These are phyloP conservation scores for Chiua virens DNA, from an alignment of 768 basidiomycete genomes.

Conservation along the genomic window DNA sequence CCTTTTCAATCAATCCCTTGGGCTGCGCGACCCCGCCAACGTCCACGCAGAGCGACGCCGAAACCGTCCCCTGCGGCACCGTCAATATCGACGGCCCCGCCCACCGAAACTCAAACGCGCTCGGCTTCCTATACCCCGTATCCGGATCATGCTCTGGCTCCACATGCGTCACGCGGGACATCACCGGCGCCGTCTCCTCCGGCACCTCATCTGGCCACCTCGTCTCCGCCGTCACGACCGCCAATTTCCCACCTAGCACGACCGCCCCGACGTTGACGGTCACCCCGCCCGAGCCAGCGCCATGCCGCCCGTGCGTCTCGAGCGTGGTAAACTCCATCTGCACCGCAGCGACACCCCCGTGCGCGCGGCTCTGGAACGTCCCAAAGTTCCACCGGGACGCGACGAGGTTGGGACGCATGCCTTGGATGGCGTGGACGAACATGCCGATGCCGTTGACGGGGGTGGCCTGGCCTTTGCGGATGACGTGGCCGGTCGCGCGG, in stretches of 20 bases:
- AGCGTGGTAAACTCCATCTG: constrained; percentile 96
- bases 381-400: constrained; percentile 96
- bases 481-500: constrained; percentile 62
- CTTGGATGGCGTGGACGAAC: constrained; percentile 96
- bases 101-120: constrained; percentile 74
- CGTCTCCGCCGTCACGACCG: constrained; percentile 75
- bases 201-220: constrained; percentile 65
- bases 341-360: constrained; percentile 78
- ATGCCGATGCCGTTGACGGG: constrained; percentile 67
- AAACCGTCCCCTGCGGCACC: constrained; percentile 51
- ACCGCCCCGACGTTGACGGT: constrained; percentile 82
- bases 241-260: constrained; percentile 78
- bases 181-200: constrained; percentile 46
- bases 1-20: constrained; percentile 84
- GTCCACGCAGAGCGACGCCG: constrained; percentile 56
- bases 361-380: constrained; percentile 77
- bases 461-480: constrained; percentile 61
- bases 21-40: constrained; percentile 58
- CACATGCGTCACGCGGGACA: constrained; percentile 68
- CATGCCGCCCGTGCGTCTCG: constrained; percentile 74
- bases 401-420: constrained; percentile 94
- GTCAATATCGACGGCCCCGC: constrained; percentile 61
- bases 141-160: constrained; percentile 65
- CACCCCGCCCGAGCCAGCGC: constrained; percentile 80
- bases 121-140: constrained; percentile 80